Evolutionary conservation across 1,284 basidiomycete species (phyloP).

Genomic region (Fereydounia khargensis): DNA sequence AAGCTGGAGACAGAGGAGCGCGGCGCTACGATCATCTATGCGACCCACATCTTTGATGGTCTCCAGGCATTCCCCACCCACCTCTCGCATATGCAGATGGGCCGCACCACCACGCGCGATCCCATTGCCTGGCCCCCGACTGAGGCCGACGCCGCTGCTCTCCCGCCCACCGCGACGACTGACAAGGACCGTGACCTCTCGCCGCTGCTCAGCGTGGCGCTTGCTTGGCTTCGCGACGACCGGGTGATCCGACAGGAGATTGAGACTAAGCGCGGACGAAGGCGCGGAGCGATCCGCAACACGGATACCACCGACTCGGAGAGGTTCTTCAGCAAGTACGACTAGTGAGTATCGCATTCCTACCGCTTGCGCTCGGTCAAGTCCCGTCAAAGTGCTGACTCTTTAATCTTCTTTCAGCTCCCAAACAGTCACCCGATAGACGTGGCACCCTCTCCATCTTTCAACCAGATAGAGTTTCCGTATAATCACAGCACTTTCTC

Average conservation of each 20-base stretch:
- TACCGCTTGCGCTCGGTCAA: neutral
- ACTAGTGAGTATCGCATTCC: conserved; percentile 23
- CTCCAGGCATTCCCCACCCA: conserved; percentile 54
- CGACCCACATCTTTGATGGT: conserved; percentile 57
- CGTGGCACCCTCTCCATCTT: no score
- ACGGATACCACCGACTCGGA: conserved; percentile 49
- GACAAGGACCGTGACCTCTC: conserved; percentile 15
- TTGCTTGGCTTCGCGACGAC: conserved; percentile 53
- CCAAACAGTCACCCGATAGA: conserved; percentile 27
- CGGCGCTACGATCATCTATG: conserved; percentile 85
- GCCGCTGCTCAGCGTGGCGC: conserved; percentile 42
- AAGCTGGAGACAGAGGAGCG: conserved; percentile 76
- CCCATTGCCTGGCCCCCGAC: conserved; percentile 48
- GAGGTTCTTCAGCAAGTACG: conserved; percentile 52
- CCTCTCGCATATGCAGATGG: conserved; percentile 51
- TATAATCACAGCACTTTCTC: no score
- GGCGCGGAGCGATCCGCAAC: conserved; percentile 32
- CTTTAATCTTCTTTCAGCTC: conserved; percentile 1
- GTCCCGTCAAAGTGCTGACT: neutral
- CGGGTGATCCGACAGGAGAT: conserved; percentile 33
- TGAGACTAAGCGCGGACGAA: conserved; percentile 31
- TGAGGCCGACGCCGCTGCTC: conserved; percentile 16
- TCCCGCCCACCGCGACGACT: conserved; percentile 4
- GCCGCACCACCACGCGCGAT: conserved; percentile 34
- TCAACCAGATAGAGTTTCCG: neutral